Evolutionary conservation across 2,329 filamentous ascomycete genomes (phyloP).

Genomic region (Pseudogymnoascus sp.): DNA sequence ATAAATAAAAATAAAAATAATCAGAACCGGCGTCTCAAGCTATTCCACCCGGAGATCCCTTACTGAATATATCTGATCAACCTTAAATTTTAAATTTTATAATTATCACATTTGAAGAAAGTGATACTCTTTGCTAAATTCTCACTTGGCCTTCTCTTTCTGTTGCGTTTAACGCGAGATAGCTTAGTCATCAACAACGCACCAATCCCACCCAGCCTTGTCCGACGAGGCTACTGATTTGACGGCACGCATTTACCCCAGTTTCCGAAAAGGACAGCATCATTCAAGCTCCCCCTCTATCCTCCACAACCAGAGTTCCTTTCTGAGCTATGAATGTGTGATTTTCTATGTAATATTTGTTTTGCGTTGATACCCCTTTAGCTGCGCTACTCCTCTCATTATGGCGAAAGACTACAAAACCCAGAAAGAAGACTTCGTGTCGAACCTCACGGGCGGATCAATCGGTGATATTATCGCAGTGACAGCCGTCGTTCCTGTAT

Average conservation of each 20-base stretch:
- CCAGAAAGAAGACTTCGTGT: conserved; percentile 92
- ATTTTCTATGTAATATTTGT: conserved; percentile 1
- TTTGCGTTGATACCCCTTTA: background rate
- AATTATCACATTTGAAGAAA: background rate
- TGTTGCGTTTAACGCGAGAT: background rate
- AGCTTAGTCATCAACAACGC: background rate
- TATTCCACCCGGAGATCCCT: background rate
- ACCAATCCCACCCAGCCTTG: background rate
- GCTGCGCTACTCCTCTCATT: background rate
- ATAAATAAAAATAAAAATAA: background rate
- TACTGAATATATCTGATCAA: background rate
- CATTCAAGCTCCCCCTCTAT: background rate
- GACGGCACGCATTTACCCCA: background rate
- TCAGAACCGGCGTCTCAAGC: background rate
- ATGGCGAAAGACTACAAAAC: conserved; percentile 66
- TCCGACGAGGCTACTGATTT: conserved; percentile 1
- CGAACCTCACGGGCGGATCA: conserved; percentile 74
- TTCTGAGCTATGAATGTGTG: background rate
- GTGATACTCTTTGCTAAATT: background rate
- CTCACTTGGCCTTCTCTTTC: background rate
- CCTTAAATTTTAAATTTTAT: background rate
- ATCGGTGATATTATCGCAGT: conserved; percentile 83
- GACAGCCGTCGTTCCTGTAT: conserved; percentile 75
- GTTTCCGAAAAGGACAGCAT: conserved; percentile 1
- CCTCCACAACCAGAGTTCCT: background rate